Percentiles rank a stretch among this genome's conserved stretches.
These are phyloP conservation scores for Penicillium sp. DNA, from an alignment of 2,329 filamentous ascomycete species.

Conservation along the genomic window DNA sequence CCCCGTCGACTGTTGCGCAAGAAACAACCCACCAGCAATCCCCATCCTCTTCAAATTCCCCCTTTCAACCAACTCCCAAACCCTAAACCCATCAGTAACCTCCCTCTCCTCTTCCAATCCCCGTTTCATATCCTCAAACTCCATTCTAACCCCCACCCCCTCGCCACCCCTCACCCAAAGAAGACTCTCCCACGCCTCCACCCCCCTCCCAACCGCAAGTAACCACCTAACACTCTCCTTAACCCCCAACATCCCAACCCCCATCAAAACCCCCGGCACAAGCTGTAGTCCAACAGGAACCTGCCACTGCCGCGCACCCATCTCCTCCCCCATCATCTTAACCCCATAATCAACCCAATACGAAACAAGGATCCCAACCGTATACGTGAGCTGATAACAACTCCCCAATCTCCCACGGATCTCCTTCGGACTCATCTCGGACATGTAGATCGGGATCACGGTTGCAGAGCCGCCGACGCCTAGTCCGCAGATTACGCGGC, in stretches of 20 bases:
- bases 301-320: constrained; percentile 52
- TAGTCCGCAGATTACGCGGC: too few relatives aligned
- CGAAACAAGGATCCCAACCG: too few relatives aligned
- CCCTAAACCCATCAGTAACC: too few relatives aligned
- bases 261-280: constrained; percentile 49
- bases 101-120: constrained; percentile 23
- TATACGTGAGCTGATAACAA: too few relatives aligned
- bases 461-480: too few relatives aligned
- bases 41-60: constrained; percentile 25
- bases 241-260: constrained; percentile 47
- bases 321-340: constrained; percentile 25
- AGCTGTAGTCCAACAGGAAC: constrained; percentile 56
- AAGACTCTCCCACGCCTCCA: constrained; percentile 47
- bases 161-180: constrained; percentile 53
- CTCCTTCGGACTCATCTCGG: too few relatives aligned
- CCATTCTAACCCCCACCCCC: constrained; percentile 37
- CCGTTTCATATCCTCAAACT: constrained; percentile 53
- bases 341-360: constrained; percentile 44
- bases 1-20: constrained; percentile 55
- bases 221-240: constrained; percentile 54
- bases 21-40: constrained; percentile 50
- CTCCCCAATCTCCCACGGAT: too few relatives aligned
- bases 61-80: too few relatives aligned
- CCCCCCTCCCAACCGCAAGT: constrained; percentile 42
- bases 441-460: too few relatives aligned